Evolutionary conservation across 441 rosid species (phyloP).

Genomic region (Populus trichocarpa): DNA sequence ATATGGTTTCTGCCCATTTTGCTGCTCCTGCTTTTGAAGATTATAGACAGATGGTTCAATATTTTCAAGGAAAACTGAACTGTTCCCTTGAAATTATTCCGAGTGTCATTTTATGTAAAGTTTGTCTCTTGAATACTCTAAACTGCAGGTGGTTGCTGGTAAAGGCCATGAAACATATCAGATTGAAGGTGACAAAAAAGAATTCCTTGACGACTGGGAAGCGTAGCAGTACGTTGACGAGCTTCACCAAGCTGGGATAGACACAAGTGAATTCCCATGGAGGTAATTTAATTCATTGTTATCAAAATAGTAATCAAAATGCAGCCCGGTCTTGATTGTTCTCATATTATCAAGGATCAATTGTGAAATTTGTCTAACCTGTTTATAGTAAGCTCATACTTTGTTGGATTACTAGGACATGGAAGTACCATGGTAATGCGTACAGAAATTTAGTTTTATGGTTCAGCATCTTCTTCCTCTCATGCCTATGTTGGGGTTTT

Average conservation of each 20-base stretch:
- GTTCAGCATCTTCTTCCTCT: neutral
- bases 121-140: conserved; percentile 5
- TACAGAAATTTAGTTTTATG: neutral
- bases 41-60: neutral
- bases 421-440: neutral
- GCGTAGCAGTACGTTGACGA: conserved; percentile 91
- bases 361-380: neutral
- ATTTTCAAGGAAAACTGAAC: neutral
- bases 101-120: neutral
- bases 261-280: conserved; percentile 97
- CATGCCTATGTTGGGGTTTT: neutral
- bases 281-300: conserved; percentile 44
- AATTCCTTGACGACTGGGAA: conserved; percentile 84
- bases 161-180: conserved; percentile 88
- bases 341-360: neutral
- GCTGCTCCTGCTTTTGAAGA: neutral
- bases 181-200: conserved; percentile 74
- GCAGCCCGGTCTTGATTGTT: neutral
- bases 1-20: conserved; percentile 43
- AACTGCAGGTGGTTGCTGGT: conserved; percentile 72
- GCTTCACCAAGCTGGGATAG: conserved; percentile 94
- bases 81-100: neutral
- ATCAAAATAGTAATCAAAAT: neutral
- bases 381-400: neutral
- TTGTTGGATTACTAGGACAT: neutral